Base-by-base conservation (phyloP, 768 basidiomycete species). In the Piloderma croceum region DNA sequence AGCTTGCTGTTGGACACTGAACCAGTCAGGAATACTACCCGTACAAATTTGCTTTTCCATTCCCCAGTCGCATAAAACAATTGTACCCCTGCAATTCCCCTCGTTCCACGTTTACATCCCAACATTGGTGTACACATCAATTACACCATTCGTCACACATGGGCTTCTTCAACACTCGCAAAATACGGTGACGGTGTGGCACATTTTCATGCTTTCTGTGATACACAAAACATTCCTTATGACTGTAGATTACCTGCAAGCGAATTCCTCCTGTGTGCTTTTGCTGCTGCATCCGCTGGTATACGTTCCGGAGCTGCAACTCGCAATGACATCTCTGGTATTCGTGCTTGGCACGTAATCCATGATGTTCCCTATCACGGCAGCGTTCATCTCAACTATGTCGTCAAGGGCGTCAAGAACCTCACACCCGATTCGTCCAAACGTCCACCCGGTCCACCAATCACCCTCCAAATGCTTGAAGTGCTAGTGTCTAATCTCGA, bases 191-290 rank as follows among this genome's bases (percentile, higher is more conserved):
- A 2, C 1, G 9, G 36, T 1, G 3, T 54, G 3, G 6, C 37
- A 12, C 34, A 34, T 1, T 59, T 50, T 23, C 24, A 38, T 2
- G 7, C 33, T 0, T 63, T 56, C 39, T 63, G 58, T 33, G 33
- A 58, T 6, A 3, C 3, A 0, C 45, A 61, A 17, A 5, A 32
- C 1, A 43, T 64, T 10, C 51, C 55, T 2, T 1, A 17, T 0
- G 7, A 31, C 0, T 25, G 41, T 3, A 31, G 39, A 7, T 49
- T 63, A 1, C 61, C 61, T 0, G 52, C 61, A 1, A 24, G 42
- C 7, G 54, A 63, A 34, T 36, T 49, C 6, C 46, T 61, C 0
- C 46, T 69, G 0, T 61, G 61, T 10, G 45, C 50, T 2, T 69
- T 61, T 32, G 53, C 56, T 1, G 50, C 61, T 0, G 51, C 54